Base-by-base conservation (phyloP, 345 rosid genomes). In the Balakata baccata region DNA sequence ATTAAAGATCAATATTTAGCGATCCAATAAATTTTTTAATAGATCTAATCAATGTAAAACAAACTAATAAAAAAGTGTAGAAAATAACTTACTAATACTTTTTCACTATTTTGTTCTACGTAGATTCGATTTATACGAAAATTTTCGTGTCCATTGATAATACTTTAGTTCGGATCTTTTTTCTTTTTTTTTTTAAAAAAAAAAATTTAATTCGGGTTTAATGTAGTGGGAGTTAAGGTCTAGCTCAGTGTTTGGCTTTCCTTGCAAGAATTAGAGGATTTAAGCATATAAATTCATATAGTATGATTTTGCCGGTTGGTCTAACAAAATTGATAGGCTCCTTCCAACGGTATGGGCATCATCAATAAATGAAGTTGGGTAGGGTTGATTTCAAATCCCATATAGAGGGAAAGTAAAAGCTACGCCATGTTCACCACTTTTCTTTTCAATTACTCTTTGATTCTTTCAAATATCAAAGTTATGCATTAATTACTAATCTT, bases 271-370 rank as follows among this genome's bases (percentile, higher is more conserved):
- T 29, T 29, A 1, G 34, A 29, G 2, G 34, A 53, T 25, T 34
- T 34, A 3, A 2, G 29, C 3, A n/a, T 3, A 60, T 23, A 12
- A 47, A 7, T 3, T 56, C 14, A 11, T 37, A 17, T 37, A 17
- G 3, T 47, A 73, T 78, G 57, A 79, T 81, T 56, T 64, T 78
- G 86, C 78, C 62, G 89, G 85, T 88, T 75, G 87, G 63, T 85
- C 77, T 74, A 80, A 39, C 81, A 6, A 61, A 29, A 29, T 29
- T 18, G 58, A 64, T 34, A 56, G 73, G 76, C 74, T 70, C 78
- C 75, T 62, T 38, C 60, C 14, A 70, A 69, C 80, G 64, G 49
- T 77, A n/a, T n/a, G n/a, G 41, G 20, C 53, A n/a, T n/a, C 71
- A 20, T 9, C 17, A 11, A n/a, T 58, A 23, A 61, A 34, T 57